Evolutionary conservation across 2,329 filamentous ascomycete genomes (phyloP).

Genomic region (Pseudogymnoascus sp.): DNA sequence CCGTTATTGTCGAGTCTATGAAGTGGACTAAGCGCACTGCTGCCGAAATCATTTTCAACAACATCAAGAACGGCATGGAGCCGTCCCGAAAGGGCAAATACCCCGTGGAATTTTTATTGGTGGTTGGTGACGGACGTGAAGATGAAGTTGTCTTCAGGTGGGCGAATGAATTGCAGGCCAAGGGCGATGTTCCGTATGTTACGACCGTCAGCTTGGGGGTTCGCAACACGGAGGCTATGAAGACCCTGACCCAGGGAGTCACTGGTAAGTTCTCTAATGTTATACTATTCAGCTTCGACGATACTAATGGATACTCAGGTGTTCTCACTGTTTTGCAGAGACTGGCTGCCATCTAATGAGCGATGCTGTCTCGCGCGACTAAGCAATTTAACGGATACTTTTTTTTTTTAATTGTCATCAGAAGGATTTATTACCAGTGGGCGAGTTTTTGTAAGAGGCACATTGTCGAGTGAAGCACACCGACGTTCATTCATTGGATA

Average conservation of each 20-base stretch:
- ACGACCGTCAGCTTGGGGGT: slow-evolving; percentile 80
- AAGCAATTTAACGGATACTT: background rate
- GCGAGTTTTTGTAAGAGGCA: background rate
- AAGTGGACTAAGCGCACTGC: slow-evolving; percentile 86
- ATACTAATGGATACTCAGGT: slow-evolving; percentile 28
- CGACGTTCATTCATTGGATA: background rate
- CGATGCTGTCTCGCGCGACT: slow-evolving; percentile 4
- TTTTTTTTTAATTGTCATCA: background rate
- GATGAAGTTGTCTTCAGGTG: slow-evolving; percentile 92
- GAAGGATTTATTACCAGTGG: background rate
- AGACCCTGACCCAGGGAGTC: slow-evolving; percentile 82
- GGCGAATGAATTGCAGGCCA: slow-evolving; percentile 68
- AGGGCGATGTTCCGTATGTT: slow-evolving; percentile 56
- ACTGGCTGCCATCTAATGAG: slow-evolving; percentile 31
- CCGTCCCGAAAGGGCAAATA: slow-evolving; percentile 27
- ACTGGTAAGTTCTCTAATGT: slow-evolving; percentile 58
- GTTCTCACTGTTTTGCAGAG: slow-evolving; percentile 47
- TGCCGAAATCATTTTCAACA: slow-evolving; percentile 63
- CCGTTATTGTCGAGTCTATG: slow-evolving; percentile 74
- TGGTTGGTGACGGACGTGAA: slow-evolving; percentile 83
- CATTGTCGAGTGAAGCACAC: background rate
- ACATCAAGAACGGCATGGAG: slow-evolving; percentile 38
- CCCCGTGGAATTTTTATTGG: slow-evolving; percentile 74
- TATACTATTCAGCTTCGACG: background rate
- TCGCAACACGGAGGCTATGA: slow-evolving; percentile 78